These are phyloP conservation scores for Globisporangium nodosum DNA, from an alignment of 352 stramenopile species.

Conservation along the genomic window DNA sequence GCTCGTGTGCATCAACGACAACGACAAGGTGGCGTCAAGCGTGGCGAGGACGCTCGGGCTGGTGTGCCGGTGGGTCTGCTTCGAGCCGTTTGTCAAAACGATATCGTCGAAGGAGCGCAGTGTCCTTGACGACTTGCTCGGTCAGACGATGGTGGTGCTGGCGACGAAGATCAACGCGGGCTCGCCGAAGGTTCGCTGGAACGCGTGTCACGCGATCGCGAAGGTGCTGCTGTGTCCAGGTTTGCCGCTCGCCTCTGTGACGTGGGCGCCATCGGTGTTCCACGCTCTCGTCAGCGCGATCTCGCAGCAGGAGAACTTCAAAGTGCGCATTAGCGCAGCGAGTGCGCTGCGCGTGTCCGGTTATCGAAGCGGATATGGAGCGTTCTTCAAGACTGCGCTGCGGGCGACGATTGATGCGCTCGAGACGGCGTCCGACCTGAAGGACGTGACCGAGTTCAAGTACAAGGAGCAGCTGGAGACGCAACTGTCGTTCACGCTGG, in stretches of 20 bases:
- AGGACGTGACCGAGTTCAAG: slow-evolving; percentile 86
- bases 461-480: slow-evolving; percentile 88
- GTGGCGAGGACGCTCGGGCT: slow-evolving; percentile 76
- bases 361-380: slow-evolving; percentile 60
- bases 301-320: slow-evolving; percentile 86
- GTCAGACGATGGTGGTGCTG: slow-evolving; percentile 63
- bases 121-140: slow-evolving; percentile 49
- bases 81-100: slow-evolving; percentile 46
- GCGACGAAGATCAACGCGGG: slow-evolving; percentile 71
- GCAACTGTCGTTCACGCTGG: slow-evolving; percentile 81
- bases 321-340: slow-evolving; percentile 81
- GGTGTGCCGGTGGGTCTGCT: slow-evolving; percentile 76
- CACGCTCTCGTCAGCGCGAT: slow-evolving; percentile 72
- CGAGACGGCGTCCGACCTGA: slow-evolving; percentile 80
- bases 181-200: slow-evolving; percentile 84
- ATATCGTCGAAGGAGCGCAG: slow-evolving; percentile 22
- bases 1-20: slow-evolving; percentile 78
- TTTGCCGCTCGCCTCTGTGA: slow-evolving; percentile 66
- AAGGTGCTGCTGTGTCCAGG: slow-evolving; percentile 78
- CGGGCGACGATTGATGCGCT: slow-evolving; percentile 64
- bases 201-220: slow-evolving; percentile 83
- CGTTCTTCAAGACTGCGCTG: slow-evolving; percentile 64
- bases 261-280: slow-evolving; percentile 75
- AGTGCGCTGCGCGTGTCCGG: slow-evolving; percentile 71
- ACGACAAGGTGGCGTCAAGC: slow-evolving; percentile 87